Evolutionary conservation across 345 rosid species (phyloP), one percentile per base, ranked within the genome.

Genomic region (Sonneratia alba): DNA sequence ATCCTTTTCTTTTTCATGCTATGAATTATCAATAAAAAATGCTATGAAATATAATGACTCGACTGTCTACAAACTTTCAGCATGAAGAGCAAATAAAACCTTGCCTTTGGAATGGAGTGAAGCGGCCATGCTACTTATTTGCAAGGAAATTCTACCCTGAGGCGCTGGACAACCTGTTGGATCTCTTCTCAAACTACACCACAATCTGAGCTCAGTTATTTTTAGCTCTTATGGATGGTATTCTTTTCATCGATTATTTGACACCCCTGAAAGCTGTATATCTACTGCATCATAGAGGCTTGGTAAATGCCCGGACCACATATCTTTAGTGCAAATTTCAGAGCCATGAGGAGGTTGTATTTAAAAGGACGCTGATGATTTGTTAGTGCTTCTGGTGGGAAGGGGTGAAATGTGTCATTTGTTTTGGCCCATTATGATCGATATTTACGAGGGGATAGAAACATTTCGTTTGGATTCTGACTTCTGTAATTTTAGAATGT

Each of bases 101-200:
- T 27, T 96, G 99, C 78, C 71, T 82, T 36, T 96, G 99, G 99
- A 96, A 96, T 34, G 99, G 99, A 37, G 91, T 87, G 67, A 84
- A 82, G 77, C 87, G 97, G 45, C 99, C 99, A 0, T 96, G 99
- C 67, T 89, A 90, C 87, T 84, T 96, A 48, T 96, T 96, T 16
- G 99, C 98, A 0, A 85, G 99, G 87, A 96, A 92, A 84, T 92
- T 96, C 81, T 78, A 86, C 62, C 87, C 93, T 0, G 88, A 88
- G 66, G 80, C 99, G 63, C 78, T 89, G 12, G 85, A 89, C 79
- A 87, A 81, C 70, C 77, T 96, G 81, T 68, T 91, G 81, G 83
- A 82, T 45, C 87, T 89, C 71, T 91, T 91, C 83, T 84, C 93
- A 72, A 93, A 91, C 72, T 89, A 91, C 81, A 85, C 93, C 6